Evolutionary conservation across 441 rosid species (phyloP).

Genomic region (Populus tomentosa): DNA sequence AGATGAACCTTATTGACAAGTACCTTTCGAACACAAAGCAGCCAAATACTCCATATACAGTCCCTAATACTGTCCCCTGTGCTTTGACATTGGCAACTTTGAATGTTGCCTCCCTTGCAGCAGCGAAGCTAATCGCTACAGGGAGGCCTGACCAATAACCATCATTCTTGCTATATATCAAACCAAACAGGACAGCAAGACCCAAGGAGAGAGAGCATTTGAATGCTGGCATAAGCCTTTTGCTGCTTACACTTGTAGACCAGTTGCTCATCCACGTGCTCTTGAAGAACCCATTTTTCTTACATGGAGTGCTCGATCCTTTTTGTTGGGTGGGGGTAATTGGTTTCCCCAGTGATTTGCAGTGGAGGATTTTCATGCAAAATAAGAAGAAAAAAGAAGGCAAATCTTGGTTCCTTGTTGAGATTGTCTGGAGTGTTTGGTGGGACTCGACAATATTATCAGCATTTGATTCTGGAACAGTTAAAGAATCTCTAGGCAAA

Average conservation of each 20-base stretch:
- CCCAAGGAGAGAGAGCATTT: conserved; percentile 68
- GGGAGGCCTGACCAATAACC: conserved; percentile 84
- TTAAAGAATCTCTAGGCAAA: conserved; percentile 27
- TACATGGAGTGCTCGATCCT: conserved; percentile 9
- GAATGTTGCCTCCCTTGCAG: conserved; percentile 69
- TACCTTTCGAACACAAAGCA: conserved; percentile 64
- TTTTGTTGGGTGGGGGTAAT: not conserved
- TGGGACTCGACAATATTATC: conserved; percentile 30
- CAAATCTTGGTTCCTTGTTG: conserved; percentile 43
- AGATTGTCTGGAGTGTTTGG: conserved; percentile 44
- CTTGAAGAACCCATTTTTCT: conserved; percentile 14
- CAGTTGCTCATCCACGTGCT: conserved; percentile 19
- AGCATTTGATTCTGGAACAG: conserved; percentile 52
- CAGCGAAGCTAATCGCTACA: conserved; percentile 58
- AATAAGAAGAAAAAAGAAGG: conserved; percentile 70
- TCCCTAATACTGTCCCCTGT: conserved; percentile 89
- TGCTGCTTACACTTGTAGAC: conserved; percentile 21
- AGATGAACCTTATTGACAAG: conserved; percentile 58
- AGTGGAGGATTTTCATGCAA: conserved; percentile 55
- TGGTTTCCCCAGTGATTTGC: conserved; percentile 34
- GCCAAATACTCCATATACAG: conserved; percentile 78
- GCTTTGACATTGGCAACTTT: conserved; percentile 69
- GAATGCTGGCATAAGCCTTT: conserved; percentile 48
- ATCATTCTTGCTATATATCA: conserved; percentile 56
- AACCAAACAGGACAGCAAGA: conserved; percentile 59